Evolutionary conservation across 2,329 filamentous ascomycete species (phyloP), one percentile per base, ranked within the genome.

Genomic region (Trichoderma sp.): DNA sequence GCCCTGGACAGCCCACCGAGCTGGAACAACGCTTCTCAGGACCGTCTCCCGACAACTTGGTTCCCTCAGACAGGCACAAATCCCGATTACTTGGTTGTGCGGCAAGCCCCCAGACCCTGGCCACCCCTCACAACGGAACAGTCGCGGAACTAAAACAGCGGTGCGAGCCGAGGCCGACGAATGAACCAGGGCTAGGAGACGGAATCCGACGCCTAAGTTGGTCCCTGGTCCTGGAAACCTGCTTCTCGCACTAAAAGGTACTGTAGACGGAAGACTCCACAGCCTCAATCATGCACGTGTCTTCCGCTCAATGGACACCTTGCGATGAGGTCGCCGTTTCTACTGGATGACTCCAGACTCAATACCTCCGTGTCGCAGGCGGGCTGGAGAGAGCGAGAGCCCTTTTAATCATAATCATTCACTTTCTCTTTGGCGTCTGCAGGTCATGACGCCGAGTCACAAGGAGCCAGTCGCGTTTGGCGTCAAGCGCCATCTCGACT

Each of bases 161-260:
- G 73, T 74, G 75, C 75, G 75, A 76, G 73, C 75, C 75, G 75
- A 75, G 70, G 72, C 72, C 73, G 75, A 73, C 72, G 70, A 72
- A 65, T 39, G 69, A 72, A 71, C 68, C 67, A 74, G 71, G 70
- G 70, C 73, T 74, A 74, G 73, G 70, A 70, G 28, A 52, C 70
- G 67, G 71, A 69, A 67, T 70, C 72, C 70, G 72, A 70, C 68
- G 70, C 70, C 66, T 70, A 70, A 24, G 70, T 71, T 72, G 68
- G 62, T 51, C 43, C 43, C 70, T 66, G 66, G 65, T 69, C 59
- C 61, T 63, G 65, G 55, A 61, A 47, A 47, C 21, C 21, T 24
- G 34, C 34, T 39, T 51, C 39, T 54, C 39, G 51, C 64, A 63
- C 70, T 65, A 24, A 24, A 24, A 24, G 21, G 21, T 24, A 70